Evolutionary conservation across 495 filamentous ascomycete genomes (phyloP).

Genomic region (Podospora sp.): DNA sequence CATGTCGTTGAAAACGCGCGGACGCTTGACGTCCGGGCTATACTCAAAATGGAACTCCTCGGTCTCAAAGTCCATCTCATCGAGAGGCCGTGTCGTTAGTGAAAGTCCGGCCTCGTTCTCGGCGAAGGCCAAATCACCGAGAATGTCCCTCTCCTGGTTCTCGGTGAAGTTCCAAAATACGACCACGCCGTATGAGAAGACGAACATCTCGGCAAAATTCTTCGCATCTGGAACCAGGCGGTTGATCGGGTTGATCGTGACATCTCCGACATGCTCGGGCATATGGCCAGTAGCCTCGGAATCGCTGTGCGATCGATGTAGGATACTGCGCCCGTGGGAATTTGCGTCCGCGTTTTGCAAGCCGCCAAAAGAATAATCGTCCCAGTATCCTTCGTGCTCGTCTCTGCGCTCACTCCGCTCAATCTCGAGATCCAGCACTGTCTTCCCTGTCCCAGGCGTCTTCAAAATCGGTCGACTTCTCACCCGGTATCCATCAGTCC

Average conservation of each 20-base stretch:
- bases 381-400: constrained; percentile 81
- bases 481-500: constrained; percentile 80
- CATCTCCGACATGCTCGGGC: constrained; percentile 16
- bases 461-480: constrained; percentile 89
- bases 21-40: constrained; percentile 76
- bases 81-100: constrained; percentile 68
- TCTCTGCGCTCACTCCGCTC: constrained; percentile 88
- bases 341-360: constrained; percentile 21
- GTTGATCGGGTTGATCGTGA: constrained; percentile 43
- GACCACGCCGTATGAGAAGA: constrained; percentile 95
- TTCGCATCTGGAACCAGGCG: constrained; percentile 66
- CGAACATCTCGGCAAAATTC: constrained; percentile 92
- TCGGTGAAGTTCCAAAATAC: constrained; percentile 99
- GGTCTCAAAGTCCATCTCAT: constrained; percentile 90
- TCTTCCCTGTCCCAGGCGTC: constrained; percentile 84
- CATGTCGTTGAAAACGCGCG: constrained; percentile 98
- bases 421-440: constrained; percentile 92
- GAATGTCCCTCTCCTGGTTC: constrained; percentile 91
- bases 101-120: constrained; percentile 60
- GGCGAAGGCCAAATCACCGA: constrained; percentile 94
- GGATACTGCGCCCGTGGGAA: constrained; percentile 12
- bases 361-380: constrained; percentile 42
- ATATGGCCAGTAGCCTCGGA: constrained; percentile 7
- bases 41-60: constrained; percentile 99
- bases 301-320: constrained; percentile 22